Conservation (phyloP, 1,139 yeast genomes). For the Scheffersomyces segobiensis region DNA sequence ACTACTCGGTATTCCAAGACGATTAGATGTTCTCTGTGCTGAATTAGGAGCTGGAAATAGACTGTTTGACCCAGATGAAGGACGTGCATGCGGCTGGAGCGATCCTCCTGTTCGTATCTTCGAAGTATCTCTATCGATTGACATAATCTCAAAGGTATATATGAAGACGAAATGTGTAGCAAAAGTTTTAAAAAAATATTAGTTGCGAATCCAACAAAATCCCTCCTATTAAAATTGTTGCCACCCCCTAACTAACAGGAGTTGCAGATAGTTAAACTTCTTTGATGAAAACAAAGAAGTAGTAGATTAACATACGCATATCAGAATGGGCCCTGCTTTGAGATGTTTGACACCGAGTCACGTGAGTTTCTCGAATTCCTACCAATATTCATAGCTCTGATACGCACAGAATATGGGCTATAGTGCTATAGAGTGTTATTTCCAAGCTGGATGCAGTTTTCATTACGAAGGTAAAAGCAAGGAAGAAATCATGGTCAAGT, state of each 20-base stretch:
- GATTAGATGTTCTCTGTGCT: slow-evolving; percentile 36
- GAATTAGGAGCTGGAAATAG: slow-evolving; percentile 43
- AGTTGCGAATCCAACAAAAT: no score
- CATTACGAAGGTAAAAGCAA: no score
- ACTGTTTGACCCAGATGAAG: neutral
- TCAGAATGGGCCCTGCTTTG: neutral
- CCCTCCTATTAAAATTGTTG: no score
- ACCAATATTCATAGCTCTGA: neutral
- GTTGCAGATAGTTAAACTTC: no score
- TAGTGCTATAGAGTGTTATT: neutral
- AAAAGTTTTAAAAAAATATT: no score
- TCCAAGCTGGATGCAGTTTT: neutral
- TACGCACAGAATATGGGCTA: no score
- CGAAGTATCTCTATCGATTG: neutral
- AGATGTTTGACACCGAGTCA: neutral
- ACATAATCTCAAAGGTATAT: neutral
- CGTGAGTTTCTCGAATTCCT: neutral
- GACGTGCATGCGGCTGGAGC: neutral
- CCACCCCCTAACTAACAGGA: no score
- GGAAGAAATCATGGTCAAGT: no score
- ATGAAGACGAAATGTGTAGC: neutral
- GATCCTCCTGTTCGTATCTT: neutral
- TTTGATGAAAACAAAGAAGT: neutral
- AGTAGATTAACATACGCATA: neutral
- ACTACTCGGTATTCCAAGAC: slow-evolving; percentile 12